A percentile compares a stretch with the other conserved stretches of the same genome.
Conservation (phyloP, 2,329 filamentous ascomycete species). For the Arthrobotrys musiformis region DNA sequence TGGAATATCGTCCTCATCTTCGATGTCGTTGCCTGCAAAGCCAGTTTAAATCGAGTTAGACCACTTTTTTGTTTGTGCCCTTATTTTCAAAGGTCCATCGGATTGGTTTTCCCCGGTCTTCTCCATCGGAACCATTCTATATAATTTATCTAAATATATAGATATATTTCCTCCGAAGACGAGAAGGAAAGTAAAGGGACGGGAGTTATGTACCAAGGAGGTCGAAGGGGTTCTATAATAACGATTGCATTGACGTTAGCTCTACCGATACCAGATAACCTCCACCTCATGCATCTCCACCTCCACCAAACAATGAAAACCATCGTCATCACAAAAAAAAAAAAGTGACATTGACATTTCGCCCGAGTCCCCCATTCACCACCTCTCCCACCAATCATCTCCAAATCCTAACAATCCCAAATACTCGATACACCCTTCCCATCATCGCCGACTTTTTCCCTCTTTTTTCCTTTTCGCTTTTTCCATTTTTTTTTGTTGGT, state of each 20-base stretch:
- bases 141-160: neutral
- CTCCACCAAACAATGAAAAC: neutral
- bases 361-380: neutral
- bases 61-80: conserved; percentile 1
- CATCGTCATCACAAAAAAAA: neutral
- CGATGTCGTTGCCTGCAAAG: conserved; percentile 75
- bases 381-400: neutral
- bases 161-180: neutral
- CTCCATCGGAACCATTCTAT: neutral
- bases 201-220: conserved; percentile 81
- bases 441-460: neutral
- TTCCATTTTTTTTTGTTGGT: neutral
- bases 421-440: neutral
- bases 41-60: conserved; percentile 50
- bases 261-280: conserved; percentile 34
- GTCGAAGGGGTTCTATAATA: conserved; percentile 89
- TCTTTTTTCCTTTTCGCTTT: conserved; percentile 7
- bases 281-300: neutral
- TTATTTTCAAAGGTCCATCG: neutral
- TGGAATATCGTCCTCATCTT: conserved; percentile 75
- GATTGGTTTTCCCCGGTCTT: neutral
- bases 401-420: neutral
- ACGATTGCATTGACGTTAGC: conserved; percentile 62
- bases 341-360: too few relatives aligned
- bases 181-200: neutral